Conservation (phyloP, 2,329 filamentous ascomycete species). For the Beauveria sp. region DNA sequence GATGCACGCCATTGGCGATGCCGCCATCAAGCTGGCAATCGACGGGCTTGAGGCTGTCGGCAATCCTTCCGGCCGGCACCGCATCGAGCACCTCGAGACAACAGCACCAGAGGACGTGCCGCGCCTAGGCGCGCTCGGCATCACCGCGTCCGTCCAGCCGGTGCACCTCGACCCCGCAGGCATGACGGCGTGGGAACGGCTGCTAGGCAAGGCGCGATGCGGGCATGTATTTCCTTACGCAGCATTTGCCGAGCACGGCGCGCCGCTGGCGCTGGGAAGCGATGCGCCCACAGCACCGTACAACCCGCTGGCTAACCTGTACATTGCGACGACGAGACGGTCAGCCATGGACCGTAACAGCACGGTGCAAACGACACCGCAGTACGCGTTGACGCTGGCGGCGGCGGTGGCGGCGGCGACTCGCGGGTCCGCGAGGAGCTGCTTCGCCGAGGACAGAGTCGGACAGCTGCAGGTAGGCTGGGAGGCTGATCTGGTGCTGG, state of each 20-base stretch:
- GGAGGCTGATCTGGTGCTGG: constrained; percentile 45
- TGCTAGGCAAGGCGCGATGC: constrained; percentile 48
- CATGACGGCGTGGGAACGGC: constrained; percentile 50
- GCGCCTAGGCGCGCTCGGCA: constrained; percentile 49
- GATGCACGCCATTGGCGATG: constrained; percentile 18
- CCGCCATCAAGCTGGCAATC: constrained; percentile 47
- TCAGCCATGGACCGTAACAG: constrained; percentile 36
- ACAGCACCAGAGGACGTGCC: constrained; percentile 45
- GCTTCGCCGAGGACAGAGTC: constrained; percentile 41
- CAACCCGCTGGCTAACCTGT: constrained; percentile 46
- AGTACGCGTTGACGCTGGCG: constrained; percentile 41
- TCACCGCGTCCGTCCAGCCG: constrained; percentile 52
- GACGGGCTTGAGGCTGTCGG: constrained; percentile 40
- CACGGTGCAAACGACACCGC: constrained; percentile 34
- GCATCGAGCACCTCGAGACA: constrained; percentile 58
- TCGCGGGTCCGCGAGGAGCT: constrained; percentile 43
- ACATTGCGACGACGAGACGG: constrained; percentile 48
- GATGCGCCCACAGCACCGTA: constrained; percentile 54
- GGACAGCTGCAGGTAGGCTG: constrained; percentile 43
- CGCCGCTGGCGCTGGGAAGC: constrained; percentile 48
- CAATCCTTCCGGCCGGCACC: constrained; percentile 41
- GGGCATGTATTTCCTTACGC: constrained; percentile 55
- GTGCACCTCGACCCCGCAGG: constrained; percentile 55
- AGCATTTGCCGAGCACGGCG: constrained; percentile 49
- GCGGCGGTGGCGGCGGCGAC: constrained; percentile 43